Evolutionary conservation across 2,329 filamentous ascomycete species (phyloP).

Genomic region (Ceratocystis diversiconidia): DNA sequence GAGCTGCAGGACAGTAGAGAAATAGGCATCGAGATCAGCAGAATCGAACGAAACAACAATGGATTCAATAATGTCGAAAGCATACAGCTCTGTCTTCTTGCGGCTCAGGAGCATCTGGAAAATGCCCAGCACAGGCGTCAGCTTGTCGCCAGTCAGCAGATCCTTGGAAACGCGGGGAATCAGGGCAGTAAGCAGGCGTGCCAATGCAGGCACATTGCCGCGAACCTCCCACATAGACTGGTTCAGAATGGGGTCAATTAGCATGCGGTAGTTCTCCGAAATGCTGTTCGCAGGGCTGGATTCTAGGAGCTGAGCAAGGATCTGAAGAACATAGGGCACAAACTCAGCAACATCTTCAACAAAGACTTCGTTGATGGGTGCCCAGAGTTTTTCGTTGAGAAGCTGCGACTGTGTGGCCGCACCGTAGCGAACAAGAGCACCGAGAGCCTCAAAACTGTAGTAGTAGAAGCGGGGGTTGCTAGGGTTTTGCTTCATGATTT

Average conservation of each 20-base stretch:
- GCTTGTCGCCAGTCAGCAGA: constrained; percentile 64
- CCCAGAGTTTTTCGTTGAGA: constrained; percentile 69
- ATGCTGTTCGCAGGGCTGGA: constrained; percentile 66
- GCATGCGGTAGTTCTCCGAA: constrained; percentile 63
- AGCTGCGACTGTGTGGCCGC: constrained; percentile 50
- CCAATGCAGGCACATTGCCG: constrained; percentile 84
- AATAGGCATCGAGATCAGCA: constrained; percentile 57
- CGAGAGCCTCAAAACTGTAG: constrained; percentile 90
- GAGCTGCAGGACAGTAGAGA: constrained; percentile 63
- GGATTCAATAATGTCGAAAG: constrained; percentile 79
- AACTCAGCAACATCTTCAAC: constrained; percentile 83
- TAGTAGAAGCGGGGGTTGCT: constrained; percentile 98
- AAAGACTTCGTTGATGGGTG: constrained; percentile 68
- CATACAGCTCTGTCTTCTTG: constrained; percentile 73
- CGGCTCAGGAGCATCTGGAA: constrained; percentile 78
- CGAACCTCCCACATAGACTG: constrained; percentile 81
- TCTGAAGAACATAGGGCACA: constrained; percentile 88
- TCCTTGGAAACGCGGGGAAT: constrained; percentile 60
- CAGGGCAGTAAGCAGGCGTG: constrained; percentile 69
- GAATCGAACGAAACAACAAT: constrained; percentile 59
- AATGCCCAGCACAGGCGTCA: constrained; percentile 82
- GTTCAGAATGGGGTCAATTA: constrained; percentile 65
- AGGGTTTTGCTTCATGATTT: constrained; percentile 83
- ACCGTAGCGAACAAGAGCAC: constrained; percentile 66
- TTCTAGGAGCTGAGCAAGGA: constrained; percentile 82